A percentile compares a stretch with the other conserved stretches of the same genome.
Conservation (phyloP, 306 rosid genomes). For the Ceratonia siliqua region DNA sequence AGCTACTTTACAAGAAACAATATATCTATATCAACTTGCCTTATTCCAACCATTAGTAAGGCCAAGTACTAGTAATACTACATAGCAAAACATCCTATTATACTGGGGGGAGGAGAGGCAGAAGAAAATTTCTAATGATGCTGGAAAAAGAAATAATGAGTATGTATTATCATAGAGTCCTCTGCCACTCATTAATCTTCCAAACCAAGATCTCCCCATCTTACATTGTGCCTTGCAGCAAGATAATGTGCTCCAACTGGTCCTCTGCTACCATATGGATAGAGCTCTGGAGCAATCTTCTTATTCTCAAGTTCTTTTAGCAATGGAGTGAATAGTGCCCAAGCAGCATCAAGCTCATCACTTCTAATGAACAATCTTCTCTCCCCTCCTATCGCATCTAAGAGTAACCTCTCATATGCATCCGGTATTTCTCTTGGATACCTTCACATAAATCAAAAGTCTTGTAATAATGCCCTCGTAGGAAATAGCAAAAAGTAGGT, state of each 20-base stretch:
- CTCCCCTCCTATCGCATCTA: conserved; percentile 96
- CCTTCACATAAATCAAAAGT: conserved; percentile 53
- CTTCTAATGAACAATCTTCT: conserved; percentile 90
- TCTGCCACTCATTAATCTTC: conserved; percentile 44
- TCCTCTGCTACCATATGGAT: conserved; percentile 93
- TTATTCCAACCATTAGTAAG: background rate
- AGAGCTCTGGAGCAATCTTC: conserved; percentile 91
- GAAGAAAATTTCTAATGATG: background rate
- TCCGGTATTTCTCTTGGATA: conserved; percentile 88
- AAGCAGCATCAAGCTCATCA: conserved; percentile 95
- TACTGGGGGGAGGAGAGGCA: background rate
- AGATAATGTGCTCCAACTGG: conserved; percentile 96
- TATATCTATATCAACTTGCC: conserved; percentile 1
- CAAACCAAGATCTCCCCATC: conserved; percentile 80
- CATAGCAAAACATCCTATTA: background rate
- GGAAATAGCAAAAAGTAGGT: background rate
- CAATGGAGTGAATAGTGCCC: conserved; percentile 89
- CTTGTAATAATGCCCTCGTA: background rate
- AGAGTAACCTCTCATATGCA: conserved; percentile 89
- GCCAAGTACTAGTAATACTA: background rate
- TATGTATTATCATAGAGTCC: background rate
- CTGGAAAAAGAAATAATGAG: background rate
- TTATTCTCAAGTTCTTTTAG: conserved; percentile 82
- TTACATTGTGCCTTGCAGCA: conserved; percentile 81
- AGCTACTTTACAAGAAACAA: background rate